Evolutionary conservation across 257 asterid species (phyloP).

Genomic region (Solanum piurae): DNA sequence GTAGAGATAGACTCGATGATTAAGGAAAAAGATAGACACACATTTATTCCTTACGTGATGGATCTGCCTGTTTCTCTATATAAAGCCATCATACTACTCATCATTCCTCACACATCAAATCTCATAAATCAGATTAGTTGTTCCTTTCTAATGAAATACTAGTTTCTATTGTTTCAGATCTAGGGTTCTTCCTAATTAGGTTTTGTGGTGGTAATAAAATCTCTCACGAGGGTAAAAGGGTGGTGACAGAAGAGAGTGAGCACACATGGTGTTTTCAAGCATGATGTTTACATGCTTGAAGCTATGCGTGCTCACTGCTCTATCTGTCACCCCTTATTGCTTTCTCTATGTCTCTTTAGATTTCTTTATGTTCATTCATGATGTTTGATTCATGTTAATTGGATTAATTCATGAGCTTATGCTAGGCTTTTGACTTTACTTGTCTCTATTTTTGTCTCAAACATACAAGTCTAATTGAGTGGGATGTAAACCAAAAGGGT

Average conservation of each 20-base stretch:
- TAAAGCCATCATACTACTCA: conserved; percentile 19
- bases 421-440: neutral
- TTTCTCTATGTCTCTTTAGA: conserved; percentile 10
- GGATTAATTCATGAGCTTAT: no score
- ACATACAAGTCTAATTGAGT: no score
- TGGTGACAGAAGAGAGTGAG: conserved; percentile 49
- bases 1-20: conserved; percentile 16
- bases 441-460: neutral
- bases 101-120: conserved; percentile 27
- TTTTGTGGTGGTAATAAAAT: neutral
- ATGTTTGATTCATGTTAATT: neutral
- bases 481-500: neutral
- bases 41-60: conserved; percentile 47
- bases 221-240: neutral
- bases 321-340: conserved; percentile 43
- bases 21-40: conserved; percentile 28
- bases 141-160: neutral
- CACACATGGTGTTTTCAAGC: conserved; percentile 84
- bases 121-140: neutral
- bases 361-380: neutral
- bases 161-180: neutral
- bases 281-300: conserved; percentile 41
- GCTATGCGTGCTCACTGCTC: conserved; percentile 83
- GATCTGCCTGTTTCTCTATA: conserved; percentile 34
- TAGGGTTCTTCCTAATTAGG: conserved; percentile 8